A percentile compares a stretch with the other conserved stretches of the same genome.
Evolutionary conservation across 2,329 filamentous ascomycete species (phyloP).

Genomic region (Dothiorella sarmentorum): DNA sequence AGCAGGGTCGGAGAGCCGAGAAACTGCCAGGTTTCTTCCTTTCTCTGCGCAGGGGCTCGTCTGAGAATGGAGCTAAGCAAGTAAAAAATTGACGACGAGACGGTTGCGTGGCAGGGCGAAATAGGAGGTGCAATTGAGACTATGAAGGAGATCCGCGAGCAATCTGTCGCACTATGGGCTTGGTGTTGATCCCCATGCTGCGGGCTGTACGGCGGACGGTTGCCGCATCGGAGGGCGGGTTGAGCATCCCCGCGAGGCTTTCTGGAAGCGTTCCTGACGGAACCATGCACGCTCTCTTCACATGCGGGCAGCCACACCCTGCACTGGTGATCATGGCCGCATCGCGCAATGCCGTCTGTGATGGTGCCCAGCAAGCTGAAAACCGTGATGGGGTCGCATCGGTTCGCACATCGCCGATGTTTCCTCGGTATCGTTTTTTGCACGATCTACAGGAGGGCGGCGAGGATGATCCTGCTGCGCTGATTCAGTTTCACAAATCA

Average conservation of each 20-base stretch:
- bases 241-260: slow-evolving; percentile 1
- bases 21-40: background rate
- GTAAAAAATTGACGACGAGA: background rate
- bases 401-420: background rate
- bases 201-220: background rate
- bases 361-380: background rate
- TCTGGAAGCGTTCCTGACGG: slow-evolving; percentile 15
- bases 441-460: slow-evolving; percentile 1
- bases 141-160: slow-evolving; percentile 7
- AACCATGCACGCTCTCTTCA: background rate
- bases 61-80: background rate
- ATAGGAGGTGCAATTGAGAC: background rate
- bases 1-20: background rate
- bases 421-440: background rate
- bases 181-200: slow-evolving; percentile 2
- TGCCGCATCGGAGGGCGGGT: background rate
- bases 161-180: slow-evolving; percentile 7
- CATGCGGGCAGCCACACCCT: background rate
- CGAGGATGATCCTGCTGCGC: slow-evolving; percentile 5
- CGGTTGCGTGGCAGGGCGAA: background rate
- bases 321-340: slow-evolving; percentile 1
- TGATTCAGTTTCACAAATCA: slow-evolving; percentile 3
- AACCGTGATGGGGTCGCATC: background rate
- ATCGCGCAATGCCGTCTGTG: slow-evolving; percentile 2
- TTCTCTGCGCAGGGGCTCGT: background rate